These are phyloP conservation scores for Neurospora sp. DNA, from an alignment of 495 filamentous ascomycete species.

Conservation along the genomic window DNA sequence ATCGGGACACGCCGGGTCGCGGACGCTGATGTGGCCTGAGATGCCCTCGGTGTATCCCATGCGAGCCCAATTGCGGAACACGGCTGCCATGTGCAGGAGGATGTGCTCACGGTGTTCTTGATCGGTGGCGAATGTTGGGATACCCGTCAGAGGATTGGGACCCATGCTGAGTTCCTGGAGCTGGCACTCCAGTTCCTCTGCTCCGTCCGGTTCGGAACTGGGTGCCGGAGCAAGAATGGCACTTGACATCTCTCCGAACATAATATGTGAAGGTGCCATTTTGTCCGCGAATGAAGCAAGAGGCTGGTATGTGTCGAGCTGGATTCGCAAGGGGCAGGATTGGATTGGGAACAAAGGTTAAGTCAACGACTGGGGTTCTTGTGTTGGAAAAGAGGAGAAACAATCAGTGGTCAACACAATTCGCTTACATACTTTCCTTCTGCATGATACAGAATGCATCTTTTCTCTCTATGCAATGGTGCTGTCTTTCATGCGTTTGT, in stretches of 20 bases:
- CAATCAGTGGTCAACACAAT: too few relatives aligned
- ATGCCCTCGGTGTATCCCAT: constrained; percentile 55
- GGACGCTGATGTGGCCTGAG: constrained; percentile 53
- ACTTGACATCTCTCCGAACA: background rate
- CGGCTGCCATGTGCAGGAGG: constrained; percentile 48
- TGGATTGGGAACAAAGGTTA: background rate
- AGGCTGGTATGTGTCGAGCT: background rate
- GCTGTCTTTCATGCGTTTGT: background rate
- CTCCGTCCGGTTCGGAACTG: background rate
- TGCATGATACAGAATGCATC: background rate
- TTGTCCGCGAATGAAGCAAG: background rate
- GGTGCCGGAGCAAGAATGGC: background rate
- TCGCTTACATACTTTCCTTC: background rate
- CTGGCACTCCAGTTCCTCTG: background rate
- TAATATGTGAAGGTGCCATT: background rate
- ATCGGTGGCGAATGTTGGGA: constrained; percentile 34
- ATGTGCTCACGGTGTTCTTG: constrained; percentile 36
- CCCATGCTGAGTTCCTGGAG: background rate
- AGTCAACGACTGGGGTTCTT: background rate
- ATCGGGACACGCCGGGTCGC: constrained; percentile 48
- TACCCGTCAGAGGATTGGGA: constrained; percentile 15
- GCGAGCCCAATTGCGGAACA: constrained; percentile 47
- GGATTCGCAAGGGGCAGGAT: background rate
- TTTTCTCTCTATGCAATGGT: background rate
- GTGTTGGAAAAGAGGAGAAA: background rate